These are phyloP conservation scores for Aspergillus carlsbadensis DNA, from an alignment of 495 filamentous ascomycete species.

Conservation along the genomic window DNA sequence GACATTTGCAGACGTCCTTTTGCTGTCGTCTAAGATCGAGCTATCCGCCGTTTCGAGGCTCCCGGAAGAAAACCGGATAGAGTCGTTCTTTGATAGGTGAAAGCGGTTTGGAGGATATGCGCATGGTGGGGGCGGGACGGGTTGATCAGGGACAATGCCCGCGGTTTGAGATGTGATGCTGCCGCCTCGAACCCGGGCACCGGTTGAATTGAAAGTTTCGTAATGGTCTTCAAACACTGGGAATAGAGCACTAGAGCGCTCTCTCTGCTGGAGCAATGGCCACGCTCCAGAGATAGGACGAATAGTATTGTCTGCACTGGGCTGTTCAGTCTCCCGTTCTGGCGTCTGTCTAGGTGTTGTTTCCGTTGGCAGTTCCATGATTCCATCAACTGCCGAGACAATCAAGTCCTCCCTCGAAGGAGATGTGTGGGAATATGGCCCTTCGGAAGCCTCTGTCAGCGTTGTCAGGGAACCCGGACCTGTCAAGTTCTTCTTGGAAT, in stretches of 20 bases:
- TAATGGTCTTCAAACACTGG: slow-evolving; percentile 28
- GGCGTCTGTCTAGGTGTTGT: slow-evolving; percentile 42
- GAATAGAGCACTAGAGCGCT: slow-evolving; percentile 25
- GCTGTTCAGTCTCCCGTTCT: slow-evolving; percentile 31
- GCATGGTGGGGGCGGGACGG: slow-evolving; percentile 46
- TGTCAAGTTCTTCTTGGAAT: slow-evolving; percentile 20
- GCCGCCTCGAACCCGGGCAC: slow-evolving; percentile 29
- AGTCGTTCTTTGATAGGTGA: slow-evolving; percentile 42
- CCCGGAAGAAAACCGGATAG: slow-evolving; percentile 41
- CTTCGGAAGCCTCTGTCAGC: slow-evolving; percentile 24
- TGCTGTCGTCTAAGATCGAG: slow-evolving; percentile 46
- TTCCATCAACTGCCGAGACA: slow-evolving; percentile 41
- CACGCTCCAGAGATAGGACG: slow-evolving; percentile 36
- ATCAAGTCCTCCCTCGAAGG: slow-evolving; percentile 33
- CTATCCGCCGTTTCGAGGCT: slow-evolving; percentile 50
- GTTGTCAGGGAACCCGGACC: slow-evolving; percentile 33
- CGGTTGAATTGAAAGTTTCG: slow-evolving; percentile 26
- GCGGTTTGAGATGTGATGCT: slow-evolving; percentile 44
- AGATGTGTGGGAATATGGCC: slow-evolving; percentile 16
- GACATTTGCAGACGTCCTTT: slow-evolving; percentile 25
- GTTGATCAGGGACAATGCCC: slow-evolving; percentile 38
- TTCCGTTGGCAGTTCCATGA: slow-evolving; percentile 41
- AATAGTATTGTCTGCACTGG: slow-evolving; percentile 28
- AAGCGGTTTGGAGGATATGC: slow-evolving; percentile 36
- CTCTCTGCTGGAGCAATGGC: slow-evolving; percentile 26